phyloP scores from a whole-genome alignment of 2,329 filamentous ascomycete species.

The Ophioceras dolichostomum region DNA sequence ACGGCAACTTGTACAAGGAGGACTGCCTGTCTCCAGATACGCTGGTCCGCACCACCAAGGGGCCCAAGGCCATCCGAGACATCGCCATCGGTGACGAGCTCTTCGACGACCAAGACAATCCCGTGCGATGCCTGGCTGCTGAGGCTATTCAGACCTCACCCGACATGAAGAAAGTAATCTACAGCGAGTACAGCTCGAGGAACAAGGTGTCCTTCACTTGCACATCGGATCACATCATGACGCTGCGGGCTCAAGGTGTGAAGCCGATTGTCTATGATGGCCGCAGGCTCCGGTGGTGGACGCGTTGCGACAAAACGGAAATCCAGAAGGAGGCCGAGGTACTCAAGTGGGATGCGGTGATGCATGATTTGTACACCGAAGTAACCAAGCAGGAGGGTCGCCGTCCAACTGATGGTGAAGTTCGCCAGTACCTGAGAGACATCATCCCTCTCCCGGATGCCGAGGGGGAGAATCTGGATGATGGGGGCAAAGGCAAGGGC shows the following conservation, averaged over 20 bases:
- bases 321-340: not conserved
- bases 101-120: constrained; percentile 1
- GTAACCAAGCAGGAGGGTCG: not conserved
- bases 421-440: not conserved
- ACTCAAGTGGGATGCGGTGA: not conserved
- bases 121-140: not conserved
- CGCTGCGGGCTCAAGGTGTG: not conserved
- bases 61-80: constrained; percentile 1
- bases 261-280: not conserved
- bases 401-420: constrained; percentile 1
- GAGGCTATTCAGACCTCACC: constrained; percentile 1
- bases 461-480: not conserved
- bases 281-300: not conserved
- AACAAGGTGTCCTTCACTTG: not conserved
- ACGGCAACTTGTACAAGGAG: constrained; percentile 90
- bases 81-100: not conserved
- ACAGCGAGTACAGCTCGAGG: not conserved
- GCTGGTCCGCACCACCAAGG: constrained; percentile 1
- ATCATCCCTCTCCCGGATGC: not conserved
- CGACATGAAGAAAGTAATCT: not conserved
- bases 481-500: too few relatives aligned
- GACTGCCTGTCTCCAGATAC: constrained; percentile 18
- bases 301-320: not conserved
- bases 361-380: constrained; percentile 1
- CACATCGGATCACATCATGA: constrained; percentile 1